Conservation (phyloP, 805 yeast genomes). For the Candida multigemmis region DNA sequence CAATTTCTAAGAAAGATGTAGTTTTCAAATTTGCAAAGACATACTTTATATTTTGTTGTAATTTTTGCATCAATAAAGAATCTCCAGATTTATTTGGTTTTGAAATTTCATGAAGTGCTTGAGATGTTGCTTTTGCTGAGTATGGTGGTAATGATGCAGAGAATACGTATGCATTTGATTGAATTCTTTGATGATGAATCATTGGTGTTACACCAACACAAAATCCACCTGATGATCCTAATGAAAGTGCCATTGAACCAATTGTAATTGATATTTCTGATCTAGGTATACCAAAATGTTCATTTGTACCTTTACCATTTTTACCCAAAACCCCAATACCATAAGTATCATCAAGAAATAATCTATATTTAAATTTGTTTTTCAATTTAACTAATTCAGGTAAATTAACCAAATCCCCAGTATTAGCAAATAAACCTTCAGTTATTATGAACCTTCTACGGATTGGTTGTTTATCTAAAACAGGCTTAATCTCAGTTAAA, state of each 20-base stretch:
- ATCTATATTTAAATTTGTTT: slow-evolving; percentile 72
- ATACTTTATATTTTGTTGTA: slow-evolving; percentile 31
- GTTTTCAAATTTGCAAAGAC: slow-evolving; percentile 31
- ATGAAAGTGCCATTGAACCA: slow-evolving; percentile 75
- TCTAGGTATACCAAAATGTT: slow-evolving; percentile 61
- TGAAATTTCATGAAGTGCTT: slow-evolving; percentile 42
- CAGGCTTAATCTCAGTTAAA: slow-evolving; percentile 50
- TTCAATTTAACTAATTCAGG: slow-evolving; percentile 64
- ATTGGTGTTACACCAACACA: slow-evolving; percentile 79
- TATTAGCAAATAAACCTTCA: slow-evolving; percentile 77
- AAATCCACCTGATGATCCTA: slow-evolving; percentile 88
- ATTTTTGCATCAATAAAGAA: slow-evolving; percentile 19
- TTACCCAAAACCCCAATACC: slow-evolving; percentile 82
- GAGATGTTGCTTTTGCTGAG: slow-evolving; percentile 59
- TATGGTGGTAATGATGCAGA: slow-evolving; percentile 94
- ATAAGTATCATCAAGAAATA: slow-evolving; percentile 79
- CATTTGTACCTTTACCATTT: slow-evolving; percentile 80
- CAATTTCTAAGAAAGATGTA: slow-evolving; percentile 37
- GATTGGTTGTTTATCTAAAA: slow-evolving; percentile 62
- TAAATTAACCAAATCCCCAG: slow-evolving; percentile 74
- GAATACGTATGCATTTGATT: slow-evolving; percentile 83
- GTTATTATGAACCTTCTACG: slow-evolving; percentile 86
- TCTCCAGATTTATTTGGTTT: slow-evolving; percentile 21
- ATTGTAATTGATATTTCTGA: slow-evolving; percentile 73
- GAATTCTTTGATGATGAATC: slow-evolving; percentile 87